Evolutionary conservation across 2,329 filamentous ascomycete species (phyloP).

Genomic region (Ophiostoma piceae): DNA sequence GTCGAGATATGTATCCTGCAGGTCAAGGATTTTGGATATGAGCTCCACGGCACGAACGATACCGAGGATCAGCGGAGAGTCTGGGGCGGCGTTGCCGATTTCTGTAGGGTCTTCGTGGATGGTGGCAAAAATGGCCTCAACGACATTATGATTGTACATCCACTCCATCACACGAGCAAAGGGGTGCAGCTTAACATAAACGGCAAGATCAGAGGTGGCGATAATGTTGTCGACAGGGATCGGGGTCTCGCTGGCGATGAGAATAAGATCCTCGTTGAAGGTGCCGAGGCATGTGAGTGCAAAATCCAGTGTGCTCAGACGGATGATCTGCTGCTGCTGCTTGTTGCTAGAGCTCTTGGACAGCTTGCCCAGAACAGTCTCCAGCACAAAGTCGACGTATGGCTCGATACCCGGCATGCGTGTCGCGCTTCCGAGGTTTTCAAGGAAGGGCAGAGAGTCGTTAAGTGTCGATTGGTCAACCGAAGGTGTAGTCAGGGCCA

Average conservation of each 20-base stretch:
- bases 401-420: conserved; percentile 79
- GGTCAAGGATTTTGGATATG: conserved; percentile 73
- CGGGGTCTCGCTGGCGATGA: conserved; percentile 74
- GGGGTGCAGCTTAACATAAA: conserved; percentile 82
- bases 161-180: conserved; percentile 96
- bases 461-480: conserved; percentile 57
- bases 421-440: conserved; percentile 70
- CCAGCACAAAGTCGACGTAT: conserved; percentile 87
- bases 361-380: conserved; percentile 66
- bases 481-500: conserved; percentile 64
- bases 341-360: conserved; percentile 37
- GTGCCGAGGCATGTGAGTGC: conserved; percentile 70
- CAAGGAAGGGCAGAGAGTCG: conserved; percentile 79
- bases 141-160: conserved; percentile 90
- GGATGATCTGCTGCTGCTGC: conserved; percentile 64
- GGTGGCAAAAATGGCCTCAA: conserved; percentile 69
- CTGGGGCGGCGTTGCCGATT: conserved; percentile 64
- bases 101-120: conserved; percentile 71
- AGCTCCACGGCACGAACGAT: conserved; percentile 77
- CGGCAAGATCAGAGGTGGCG: conserved; percentile 64
- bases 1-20: conserved; percentile 87
- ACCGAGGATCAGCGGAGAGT: conserved; percentile 76
- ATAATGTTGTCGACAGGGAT: conserved; percentile 72
- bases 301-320: conserved; percentile 78
- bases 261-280: conserved; percentile 91